These are phyloP conservation scores for Coniferiporia weirii DNA, from an alignment of 1,284 basidiomycete genomes.

Conservation along the genomic window DNA sequence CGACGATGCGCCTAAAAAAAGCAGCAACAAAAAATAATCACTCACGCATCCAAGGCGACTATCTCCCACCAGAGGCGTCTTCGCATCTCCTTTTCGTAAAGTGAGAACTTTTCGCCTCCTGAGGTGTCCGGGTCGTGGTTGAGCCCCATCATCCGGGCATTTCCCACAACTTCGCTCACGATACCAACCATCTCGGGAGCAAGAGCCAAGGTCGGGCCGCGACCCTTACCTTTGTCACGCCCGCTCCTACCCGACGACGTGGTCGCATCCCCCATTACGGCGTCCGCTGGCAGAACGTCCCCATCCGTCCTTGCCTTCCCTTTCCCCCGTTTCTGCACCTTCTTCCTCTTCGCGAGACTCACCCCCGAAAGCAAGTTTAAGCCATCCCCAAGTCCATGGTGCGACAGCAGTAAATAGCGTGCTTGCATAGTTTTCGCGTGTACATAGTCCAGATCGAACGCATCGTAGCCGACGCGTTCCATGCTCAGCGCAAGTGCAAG, in stretches of 20 bases:
- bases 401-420: conserved; percentile 43
- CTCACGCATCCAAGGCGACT: conserved; percentile 66
- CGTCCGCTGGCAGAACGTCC: neutral
- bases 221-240: neutral
- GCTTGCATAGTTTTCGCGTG: conserved; percentile 49
- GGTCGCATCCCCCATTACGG: conserved; percentile 3
- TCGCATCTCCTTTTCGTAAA: conserved; percentile 54
- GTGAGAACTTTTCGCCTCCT: conserved; percentile 33
- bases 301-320: conserved; percentile 1
- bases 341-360: conserved; percentile 19
- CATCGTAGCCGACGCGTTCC: conserved; percentile 9
- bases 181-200: conserved; percentile 23
- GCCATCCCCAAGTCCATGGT: conserved; percentile 39
- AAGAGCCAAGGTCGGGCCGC: conserved; percentile 7
- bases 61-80: conserved; percentile 71
- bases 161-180: conserved; percentile 65
- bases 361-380: conserved; percentile 30
- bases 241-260: neutral
- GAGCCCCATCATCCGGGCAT: conserved; percentile 60
- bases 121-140: conserved; percentile 52
- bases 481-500: neutral
- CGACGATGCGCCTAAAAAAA: neutral
- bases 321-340: conserved; percentile 1
- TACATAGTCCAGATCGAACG: conserved; percentile 49
- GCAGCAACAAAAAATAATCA: conserved; percentile 20